Evolutionary conservation across 257 asterid species (phyloP).

Genomic region (Echites panduratus): DNA sequence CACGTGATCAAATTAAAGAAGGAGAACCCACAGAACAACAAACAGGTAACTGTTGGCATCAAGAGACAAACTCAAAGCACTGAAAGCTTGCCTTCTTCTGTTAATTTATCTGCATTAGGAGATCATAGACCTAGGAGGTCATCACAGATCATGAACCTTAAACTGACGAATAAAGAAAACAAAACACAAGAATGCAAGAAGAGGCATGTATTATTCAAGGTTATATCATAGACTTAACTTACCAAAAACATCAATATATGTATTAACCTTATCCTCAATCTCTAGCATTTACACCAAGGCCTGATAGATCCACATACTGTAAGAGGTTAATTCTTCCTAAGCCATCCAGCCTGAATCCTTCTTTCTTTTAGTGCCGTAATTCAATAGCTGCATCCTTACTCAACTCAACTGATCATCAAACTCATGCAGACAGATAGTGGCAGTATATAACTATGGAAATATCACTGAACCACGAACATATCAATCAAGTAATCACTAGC

Average conservation of each 20-base stretch:
- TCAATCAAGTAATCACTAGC: neutral
- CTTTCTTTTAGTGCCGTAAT: neutral
- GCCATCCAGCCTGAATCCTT: neutral
- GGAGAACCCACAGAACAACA: constrained; percentile 33
- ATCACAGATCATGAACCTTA: neutral
- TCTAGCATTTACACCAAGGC: neutral
- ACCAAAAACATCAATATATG: neutral
- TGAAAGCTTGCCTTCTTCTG: neutral
- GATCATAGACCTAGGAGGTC: neutral
- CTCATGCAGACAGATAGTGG: neutral
- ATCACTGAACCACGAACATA: neutral
- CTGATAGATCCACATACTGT: neutral
- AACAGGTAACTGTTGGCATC: constrained; percentile 40
- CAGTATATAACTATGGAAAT: neutral
- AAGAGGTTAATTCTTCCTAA: neutral
- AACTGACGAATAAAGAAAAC: neutral
- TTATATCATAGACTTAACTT: neutral
- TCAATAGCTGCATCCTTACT: neutral
- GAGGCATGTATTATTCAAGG: neutral
- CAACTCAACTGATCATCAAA: neutral
- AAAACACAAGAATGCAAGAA: neutral
- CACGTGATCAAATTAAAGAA: constrained; percentile 42
- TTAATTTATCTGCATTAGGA: neutral
- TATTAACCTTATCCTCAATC: neutral
- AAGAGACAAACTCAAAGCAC: constrained; percentile 4